These are phyloP conservation scores for Megacollybia marginata DNA, from an alignment of 768 basidiomycete genomes.

Conservation along the genomic window DNA sequence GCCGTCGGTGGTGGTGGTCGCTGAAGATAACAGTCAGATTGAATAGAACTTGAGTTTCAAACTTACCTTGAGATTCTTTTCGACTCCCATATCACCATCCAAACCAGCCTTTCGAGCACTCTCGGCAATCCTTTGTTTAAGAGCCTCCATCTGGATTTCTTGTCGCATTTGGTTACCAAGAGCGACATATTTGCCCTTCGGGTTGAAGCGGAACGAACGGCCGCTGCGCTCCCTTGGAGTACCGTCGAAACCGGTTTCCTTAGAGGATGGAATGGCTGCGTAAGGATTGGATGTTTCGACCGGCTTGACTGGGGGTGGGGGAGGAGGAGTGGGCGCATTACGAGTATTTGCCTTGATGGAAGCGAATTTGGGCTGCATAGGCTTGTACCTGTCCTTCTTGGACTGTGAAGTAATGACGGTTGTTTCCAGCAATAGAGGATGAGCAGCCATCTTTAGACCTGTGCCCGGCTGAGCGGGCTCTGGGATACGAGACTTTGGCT, in stretches of 20 bases:
- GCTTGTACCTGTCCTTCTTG: slow-evolving; percentile 91
- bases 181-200: slow-evolving; percentile 86
- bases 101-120: slow-evolving; percentile 89
- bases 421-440: slow-evolving; percentile 74
- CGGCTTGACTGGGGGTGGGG: slow-evolving; percentile 29
- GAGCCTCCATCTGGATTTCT: slow-evolving; percentile 76
- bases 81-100: slow-evolving; percentile 87
- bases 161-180: slow-evolving; percentile 65
- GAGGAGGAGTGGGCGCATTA: slow-evolving; percentile 54
- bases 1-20: slow-evolving; percentile 80
- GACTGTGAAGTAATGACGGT: slow-evolving; percentile 54
- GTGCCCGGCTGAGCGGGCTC: slow-evolving; percentile 73
- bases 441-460: slow-evolving; percentile 85
- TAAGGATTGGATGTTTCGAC: slow-evolving; percentile 69
- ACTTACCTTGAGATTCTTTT: slow-evolving; percentile 80
- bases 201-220: slow-evolving; percentile 77
- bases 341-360: slow-evolving; percentile 88
- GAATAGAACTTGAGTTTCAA: neutral
- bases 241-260: slow-evolving; percentile 65
- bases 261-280: slow-evolving; percentile 40
- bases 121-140: slow-evolving; percentile 91
- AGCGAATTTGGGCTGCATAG: slow-evolving; percentile 99
- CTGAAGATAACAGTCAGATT: slow-evolving; percentile 25
- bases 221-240: slow-evolving; percentile 65
- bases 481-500: slow-evolving; percentile 43